These are phyloP conservation scores for Penicillium verhagenii DNA, from an alignment of 495 filamentous ascomycete species.

Conservation along the genomic window DNA sequence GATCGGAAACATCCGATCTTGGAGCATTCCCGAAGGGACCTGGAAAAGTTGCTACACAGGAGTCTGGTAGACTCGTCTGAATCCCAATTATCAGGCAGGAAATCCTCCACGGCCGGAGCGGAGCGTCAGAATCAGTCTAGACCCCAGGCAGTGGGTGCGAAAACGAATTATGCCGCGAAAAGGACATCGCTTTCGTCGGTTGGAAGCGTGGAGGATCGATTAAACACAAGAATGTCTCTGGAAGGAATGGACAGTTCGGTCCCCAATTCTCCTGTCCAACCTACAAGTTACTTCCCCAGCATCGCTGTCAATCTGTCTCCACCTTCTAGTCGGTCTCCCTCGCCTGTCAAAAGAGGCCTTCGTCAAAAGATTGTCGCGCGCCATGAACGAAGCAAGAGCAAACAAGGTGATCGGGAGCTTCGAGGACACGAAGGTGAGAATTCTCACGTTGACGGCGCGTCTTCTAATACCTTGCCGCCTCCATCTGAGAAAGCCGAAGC, in stretches of 20 bases:
- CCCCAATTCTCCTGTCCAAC: constrained; percentile 45
- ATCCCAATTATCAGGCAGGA: constrained; percentile 10
- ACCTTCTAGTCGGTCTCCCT: constrained; percentile 51
- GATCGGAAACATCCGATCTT: constrained; percentile 11
- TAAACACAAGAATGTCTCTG: constrained; percentile 40
- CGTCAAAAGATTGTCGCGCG: constrained; percentile 44
- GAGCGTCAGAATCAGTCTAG: constrained; percentile 3
- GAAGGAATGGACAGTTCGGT: constrained; percentile 49
- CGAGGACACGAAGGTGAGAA: constrained; percentile 22
- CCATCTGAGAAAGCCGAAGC: constrained; percentile 16
- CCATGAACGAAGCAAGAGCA: constrained; percentile 45
- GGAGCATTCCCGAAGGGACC: constrained; percentile 13
- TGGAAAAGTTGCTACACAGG: constrained; percentile 7
- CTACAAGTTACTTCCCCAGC: constrained; percentile 53
- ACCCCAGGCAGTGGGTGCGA: constrained; percentile 10
- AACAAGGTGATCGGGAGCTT: constrained; percentile 28
- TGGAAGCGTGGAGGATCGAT: constrained; percentile 36
- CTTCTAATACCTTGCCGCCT: constrained; percentile 15
- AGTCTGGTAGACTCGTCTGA: constrained; percentile 7
- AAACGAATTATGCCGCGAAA: constrained; percentile 14
- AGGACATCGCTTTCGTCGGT: constrained; percentile 36
- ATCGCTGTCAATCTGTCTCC: constrained; percentile 57
- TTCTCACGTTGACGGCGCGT: constrained; percentile 16
- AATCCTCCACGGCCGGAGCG: constrained; percentile 7
- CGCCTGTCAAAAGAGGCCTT: constrained; percentile 48